phyloP scores from a whole-genome alignment of 2,329 filamentous ascomycete species.

The Volutella citrinella region DNA sequence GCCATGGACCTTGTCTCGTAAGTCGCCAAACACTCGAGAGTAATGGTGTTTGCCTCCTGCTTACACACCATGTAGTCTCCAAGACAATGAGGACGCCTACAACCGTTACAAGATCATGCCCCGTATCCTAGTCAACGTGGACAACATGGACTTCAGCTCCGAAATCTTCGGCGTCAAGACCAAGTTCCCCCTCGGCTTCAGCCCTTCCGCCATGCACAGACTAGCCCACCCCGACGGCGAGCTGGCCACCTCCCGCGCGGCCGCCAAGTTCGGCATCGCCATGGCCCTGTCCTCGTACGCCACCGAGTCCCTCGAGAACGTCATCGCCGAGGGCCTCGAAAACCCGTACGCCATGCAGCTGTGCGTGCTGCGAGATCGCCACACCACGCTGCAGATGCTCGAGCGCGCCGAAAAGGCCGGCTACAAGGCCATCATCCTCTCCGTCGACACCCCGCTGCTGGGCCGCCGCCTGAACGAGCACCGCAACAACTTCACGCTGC shows the following conservation, averaged over 20 bases:
- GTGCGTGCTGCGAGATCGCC: constrained; percentile 19
- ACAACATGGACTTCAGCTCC: constrained; percentile 16
- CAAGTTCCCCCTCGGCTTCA: constrained; percentile 48
- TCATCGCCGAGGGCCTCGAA: constrained; percentile 14
- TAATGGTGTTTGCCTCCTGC: neutral
- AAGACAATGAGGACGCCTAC: constrained; percentile 52
- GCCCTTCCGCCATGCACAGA: constrained; percentile 52
- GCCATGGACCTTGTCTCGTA: constrained; percentile 44
- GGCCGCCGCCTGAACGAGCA: constrained; percentile 46
- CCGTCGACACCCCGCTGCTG: constrained; percentile 55
- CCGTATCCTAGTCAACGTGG: constrained; percentile 21
- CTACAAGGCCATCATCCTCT: constrained; percentile 53
- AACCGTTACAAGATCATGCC: constrained; percentile 47
- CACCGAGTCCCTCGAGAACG: constrained; percentile 20
- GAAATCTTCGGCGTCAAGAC: constrained; percentile 30
- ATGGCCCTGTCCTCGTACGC: constrained; percentile 23
- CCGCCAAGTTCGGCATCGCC: constrained; percentile 25
- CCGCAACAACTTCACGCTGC: constrained; percentile 42
- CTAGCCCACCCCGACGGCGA: constrained; percentile 54
- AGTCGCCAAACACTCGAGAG: neutral
- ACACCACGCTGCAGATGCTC: constrained; percentile 17
- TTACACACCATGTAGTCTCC: constrained; percentile 36
- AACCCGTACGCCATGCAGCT: constrained; percentile 24
- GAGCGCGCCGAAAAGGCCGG: constrained; percentile 29
- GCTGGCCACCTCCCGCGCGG: constrained; percentile 44